phyloP scores from a whole-genome alignment of 2,329 filamentous ascomycete species.

The Biscogniauxia marginata region DNA sequence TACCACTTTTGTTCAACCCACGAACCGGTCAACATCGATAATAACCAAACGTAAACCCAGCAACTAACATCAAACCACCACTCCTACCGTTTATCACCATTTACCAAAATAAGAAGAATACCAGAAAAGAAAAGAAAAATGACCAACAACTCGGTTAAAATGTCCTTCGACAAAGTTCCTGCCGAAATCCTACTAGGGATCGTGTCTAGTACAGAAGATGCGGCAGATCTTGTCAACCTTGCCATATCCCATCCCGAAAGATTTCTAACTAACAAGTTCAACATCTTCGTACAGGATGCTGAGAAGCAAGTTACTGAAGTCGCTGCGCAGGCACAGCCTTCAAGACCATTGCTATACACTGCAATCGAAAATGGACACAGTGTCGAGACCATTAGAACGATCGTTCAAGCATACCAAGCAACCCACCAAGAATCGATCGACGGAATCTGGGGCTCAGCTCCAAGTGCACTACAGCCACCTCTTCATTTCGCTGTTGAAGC shows the following conservation, averaged over 20 bases:
- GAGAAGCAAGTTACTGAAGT: background rate
- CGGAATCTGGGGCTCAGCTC: constrained; percentile 3
- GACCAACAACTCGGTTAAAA: background rate
- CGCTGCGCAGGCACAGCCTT: too few relatives aligned
- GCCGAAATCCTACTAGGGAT: background rate
- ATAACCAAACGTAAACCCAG: too few relatives aligned
- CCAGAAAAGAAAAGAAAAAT: background rate
- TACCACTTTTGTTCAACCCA: too few relatives aligned
- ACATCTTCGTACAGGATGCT: background rate
- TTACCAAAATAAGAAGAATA: background rate
- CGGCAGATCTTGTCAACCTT: background rate
- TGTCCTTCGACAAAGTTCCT: background rate
- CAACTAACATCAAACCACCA: too few relatives aligned
- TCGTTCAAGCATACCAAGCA: background rate
- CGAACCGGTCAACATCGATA: too few relatives aligned
- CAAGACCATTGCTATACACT: background rate
- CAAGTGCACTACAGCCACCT: background rate
- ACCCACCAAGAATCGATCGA: constrained; percentile 1
- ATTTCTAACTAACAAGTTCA: background rate
- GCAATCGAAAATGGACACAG: background rate
- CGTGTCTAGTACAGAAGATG: background rate
- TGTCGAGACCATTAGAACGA: background rate
- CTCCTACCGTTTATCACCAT: too few relatives aligned
- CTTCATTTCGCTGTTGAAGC: background rate
- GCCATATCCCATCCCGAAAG: background rate